Base-by-base conservation (phyloP, 148 eudicot species). In the Rhododendron griersonianum region DNA sequence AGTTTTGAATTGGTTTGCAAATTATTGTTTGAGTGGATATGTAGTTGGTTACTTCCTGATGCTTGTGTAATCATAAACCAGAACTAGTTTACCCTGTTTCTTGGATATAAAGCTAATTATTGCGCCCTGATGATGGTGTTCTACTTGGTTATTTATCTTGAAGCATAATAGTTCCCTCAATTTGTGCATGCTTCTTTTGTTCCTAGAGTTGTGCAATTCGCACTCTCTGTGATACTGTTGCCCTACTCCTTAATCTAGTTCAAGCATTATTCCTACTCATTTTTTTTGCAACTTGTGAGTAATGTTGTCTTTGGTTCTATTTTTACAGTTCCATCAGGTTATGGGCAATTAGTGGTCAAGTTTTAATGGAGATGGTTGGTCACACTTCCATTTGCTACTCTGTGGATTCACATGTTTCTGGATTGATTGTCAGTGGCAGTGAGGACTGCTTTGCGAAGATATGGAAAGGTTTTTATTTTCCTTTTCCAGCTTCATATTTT, bases 331-430 rank as follows among this genome's bases (percentile, higher is more conserved):
- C 98, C 86, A 91, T 97, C 89, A 93, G 96, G 90, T 90, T 97
- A 51, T 97, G 99, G 98, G 92, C 95, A 57, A 67, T 92, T 74
- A 95, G 92, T 81, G 99, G 98, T 86, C 87, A 97, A 90, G 94
- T 91, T 91, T 88, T 97, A 75, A 63, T 94, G 96, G 98, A 97
- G 93, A 93, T 97, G 99, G 99, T 94, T 88, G 99, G 99, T 83
- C 99, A 97, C 87, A 91, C 95, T 57, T 92, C 98, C 23, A 93
- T 97, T 83, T 96, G 94, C 87, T 97, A 95, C 91, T 94, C 99
- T 84, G 98, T 97, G 78, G 96, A 97, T 91, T 93, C 99, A 48
- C 98, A 95, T 84, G 67, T 57, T 30, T 93, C 95, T 55, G 99
- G 98, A 85, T 94, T 93, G 89, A 87, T 97, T 88, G 96, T 91